phyloP scores from a whole-genome alignment of 2,329 filamentous ascomycete genomes.

The Fusarium clavum region DNA sequence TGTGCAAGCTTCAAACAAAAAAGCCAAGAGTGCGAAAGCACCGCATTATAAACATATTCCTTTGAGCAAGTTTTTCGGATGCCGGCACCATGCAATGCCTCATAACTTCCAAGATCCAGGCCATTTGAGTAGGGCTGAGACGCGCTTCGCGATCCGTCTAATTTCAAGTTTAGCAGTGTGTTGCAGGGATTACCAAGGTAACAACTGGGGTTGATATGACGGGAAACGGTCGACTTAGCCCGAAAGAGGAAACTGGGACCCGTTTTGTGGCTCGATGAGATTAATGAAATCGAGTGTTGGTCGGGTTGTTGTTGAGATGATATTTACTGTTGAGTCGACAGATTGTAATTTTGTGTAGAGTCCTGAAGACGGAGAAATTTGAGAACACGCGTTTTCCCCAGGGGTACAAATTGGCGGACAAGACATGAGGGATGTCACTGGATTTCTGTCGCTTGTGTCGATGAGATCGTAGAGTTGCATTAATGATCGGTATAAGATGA shows the following conservation, averaged over 20 bases:
- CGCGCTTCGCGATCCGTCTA: conserved; percentile 40
- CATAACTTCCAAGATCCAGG: conserved; percentile 29
- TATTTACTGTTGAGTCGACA: background rate
- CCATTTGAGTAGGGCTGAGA: conserved; percentile 46
- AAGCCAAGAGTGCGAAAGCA: background rate
- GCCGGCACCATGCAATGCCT: conserved; percentile 33
- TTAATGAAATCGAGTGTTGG: conserved; percentile 17
- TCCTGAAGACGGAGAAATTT: background rate
- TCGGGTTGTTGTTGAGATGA: background rate
- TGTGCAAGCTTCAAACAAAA: background rate
- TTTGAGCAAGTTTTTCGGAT: background rate
- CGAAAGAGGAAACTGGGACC: conserved; percentile 11
- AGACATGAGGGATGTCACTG: too few species aligned
- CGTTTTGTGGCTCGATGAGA: conserved; percentile 38
- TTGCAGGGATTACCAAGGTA: conserved; percentile 11
- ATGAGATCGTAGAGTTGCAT: conserved; percentile 24
- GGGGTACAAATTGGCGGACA: background rate
- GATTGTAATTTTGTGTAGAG: background rate
- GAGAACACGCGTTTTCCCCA: background rate
- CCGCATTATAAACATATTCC: conserved; percentile 12
- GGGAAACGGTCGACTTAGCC: conserved; percentile 21
- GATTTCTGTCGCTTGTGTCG: background rate
- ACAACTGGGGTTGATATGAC: conserved; percentile 19
- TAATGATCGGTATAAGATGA: background rate
- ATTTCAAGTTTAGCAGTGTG: conserved; percentile 28